These are phyloP conservation scores for Murraya paniculata DNA, from an alignment of 345 rosid genomes.

Conservation along the genomic window DNA sequence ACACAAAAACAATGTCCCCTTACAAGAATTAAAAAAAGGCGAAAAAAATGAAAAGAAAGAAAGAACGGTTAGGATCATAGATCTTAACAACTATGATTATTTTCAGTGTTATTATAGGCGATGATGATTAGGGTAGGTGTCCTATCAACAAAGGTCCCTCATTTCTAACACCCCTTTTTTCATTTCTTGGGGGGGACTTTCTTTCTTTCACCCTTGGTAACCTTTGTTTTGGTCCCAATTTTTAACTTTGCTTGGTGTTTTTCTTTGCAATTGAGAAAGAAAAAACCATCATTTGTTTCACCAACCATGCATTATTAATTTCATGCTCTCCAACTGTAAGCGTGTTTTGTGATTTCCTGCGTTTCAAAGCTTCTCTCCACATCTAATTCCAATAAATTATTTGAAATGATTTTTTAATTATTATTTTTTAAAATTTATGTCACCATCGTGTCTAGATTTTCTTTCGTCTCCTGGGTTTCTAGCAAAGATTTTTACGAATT, in stretches of 20 bases:
- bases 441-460: background rate
- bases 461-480: background rate
- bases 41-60: background rate
- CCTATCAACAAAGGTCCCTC: slow-evolving; percentile 21
- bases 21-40: too few species aligned
- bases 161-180: slow-evolving; percentile 10
- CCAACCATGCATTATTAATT: slow-evolving; percentile 36
- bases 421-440: background rate
- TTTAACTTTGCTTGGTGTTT: slow-evolving; percentile 18
- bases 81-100: slow-evolving; percentile 16
- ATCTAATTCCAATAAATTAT: background rate
- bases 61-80: background rate
- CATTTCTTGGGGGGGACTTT: background rate
- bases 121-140: slow-evolving; percentile 45
- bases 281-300: slow-evolving; percentile 39
- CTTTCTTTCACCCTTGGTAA: background rate
- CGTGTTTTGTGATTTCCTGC: slow-evolving; percentile 18
- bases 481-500: background rate
- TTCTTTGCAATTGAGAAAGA: slow-evolving; percentile 10
- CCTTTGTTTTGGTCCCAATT: background rate
- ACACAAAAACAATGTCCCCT: slow-evolving; percentile 4
- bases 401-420: background rate
- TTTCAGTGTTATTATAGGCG: slow-evolving; percentile 25
- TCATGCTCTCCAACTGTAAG: slow-evolving; percentile 39
- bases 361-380: slow-evolving; percentile 16